These are phyloP conservation scores for Arachnomyces sp. DNA, from an alignment of 2,329 filamentous ascomycete species.

Conservation along the genomic window DNA sequence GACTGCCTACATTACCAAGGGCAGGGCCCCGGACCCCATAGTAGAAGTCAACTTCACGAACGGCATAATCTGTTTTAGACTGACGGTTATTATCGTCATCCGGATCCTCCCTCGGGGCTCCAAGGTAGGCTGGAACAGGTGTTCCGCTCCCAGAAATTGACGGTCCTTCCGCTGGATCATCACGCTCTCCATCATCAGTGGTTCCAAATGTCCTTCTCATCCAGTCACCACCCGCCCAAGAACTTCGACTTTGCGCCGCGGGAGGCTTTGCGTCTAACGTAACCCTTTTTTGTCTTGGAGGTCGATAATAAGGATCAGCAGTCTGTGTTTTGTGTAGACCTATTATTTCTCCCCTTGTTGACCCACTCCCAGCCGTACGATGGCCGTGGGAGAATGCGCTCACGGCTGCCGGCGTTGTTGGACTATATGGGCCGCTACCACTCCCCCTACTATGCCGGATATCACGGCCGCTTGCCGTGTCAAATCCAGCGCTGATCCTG, in stretches of 20 bases:
- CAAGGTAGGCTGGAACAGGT: slow-evolving; percentile 48
- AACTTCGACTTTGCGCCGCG: slow-evolving; percentile 36
- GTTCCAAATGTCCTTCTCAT: slow-evolving; percentile 33
- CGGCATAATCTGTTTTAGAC: slow-evolving; percentile 74
- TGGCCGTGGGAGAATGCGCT: slow-evolving; percentile 65
- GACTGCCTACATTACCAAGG: slow-evolving; percentile 69
- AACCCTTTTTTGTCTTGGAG: slow-evolving; percentile 63
- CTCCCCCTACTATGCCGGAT: slow-evolving; percentile 47
- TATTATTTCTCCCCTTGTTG: slow-evolving; percentile 36
- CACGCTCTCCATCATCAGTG: slow-evolving; percentile 26
- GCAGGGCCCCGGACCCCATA: slow-evolving; percentile 87
- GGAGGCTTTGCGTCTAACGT: slow-evolving; percentile 47
- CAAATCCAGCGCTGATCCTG: slow-evolving; percentile 46
- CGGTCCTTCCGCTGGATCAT: slow-evolving; percentile 29
- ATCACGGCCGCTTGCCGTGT: slow-evolving; percentile 43
- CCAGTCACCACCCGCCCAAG: slow-evolving; percentile 42
- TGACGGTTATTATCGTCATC: slow-evolving; percentile 42
- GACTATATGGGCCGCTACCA: slow-evolving; percentile 57
- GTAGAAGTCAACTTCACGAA: slow-evolving; percentile 93
- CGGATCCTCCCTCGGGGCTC: slow-evolving; percentile 47
- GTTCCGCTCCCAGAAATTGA: slow-evolving; percentile 40
- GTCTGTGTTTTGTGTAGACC: slow-evolving; percentile 45
- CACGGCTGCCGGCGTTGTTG: slow-evolving; percentile 65
- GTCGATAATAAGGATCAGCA: slow-evolving; percentile 79
- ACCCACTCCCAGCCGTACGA: slow-evolving; percentile 35